phyloP scores from a whole-genome alignment of 1,284 basidiomycete species.

The Ustilago nuda region DNA sequence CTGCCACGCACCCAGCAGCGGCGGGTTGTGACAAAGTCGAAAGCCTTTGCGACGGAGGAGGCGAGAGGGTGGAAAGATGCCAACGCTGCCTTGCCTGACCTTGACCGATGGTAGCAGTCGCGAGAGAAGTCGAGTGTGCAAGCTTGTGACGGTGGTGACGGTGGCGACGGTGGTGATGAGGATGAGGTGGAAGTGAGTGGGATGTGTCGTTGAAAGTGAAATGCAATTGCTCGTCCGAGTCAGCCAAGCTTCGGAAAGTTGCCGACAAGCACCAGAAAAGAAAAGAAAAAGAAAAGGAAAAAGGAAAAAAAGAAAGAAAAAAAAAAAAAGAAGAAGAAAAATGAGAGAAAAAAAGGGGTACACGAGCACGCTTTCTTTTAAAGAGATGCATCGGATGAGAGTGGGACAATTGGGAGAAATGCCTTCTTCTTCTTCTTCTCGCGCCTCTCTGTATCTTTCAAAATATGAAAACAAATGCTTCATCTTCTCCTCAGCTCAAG shows the following conservation, averaged over 20 bases:
- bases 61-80: background rate
- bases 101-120: background rate
- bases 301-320: too few species aligned
- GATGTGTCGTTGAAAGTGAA: background rate
- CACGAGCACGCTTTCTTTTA: background rate
- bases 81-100: conserved; percentile 1
- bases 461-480: background rate
- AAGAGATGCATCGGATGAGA: background rate
- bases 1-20: conserved; percentile 1
- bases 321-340: background rate
- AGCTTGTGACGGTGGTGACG: background rate
- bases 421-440: background rate
- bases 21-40: background rate
- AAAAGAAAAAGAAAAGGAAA: too few species aligned
- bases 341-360: background rate
- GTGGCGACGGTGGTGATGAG: background rate
- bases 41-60: background rate
- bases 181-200: background rate
- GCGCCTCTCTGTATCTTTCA: background rate
- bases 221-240: conserved; percentile 2
- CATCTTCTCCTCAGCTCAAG: background rate
- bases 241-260: conserved; percentile 8
- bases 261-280: background rate
- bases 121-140: background rate
- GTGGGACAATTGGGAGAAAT: conserved; percentile 22